Evolutionary conservation across 306 rosid genomes (phyloP).

Genomic region (Corylus avellana): DNA sequence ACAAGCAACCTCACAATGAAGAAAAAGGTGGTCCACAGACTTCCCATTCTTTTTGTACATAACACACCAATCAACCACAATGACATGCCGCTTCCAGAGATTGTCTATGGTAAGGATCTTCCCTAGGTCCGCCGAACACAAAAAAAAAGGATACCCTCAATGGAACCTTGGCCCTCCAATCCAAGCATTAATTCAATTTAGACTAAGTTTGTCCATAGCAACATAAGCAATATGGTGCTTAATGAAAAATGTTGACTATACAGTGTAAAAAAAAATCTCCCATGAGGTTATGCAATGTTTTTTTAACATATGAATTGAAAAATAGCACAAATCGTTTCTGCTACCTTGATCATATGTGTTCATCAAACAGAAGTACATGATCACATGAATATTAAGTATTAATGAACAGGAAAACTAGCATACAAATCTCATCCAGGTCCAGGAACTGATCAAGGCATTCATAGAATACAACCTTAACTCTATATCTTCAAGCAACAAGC

Average conservation of each 20-base stretch:
- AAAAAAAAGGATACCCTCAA: too few relatives aligned
- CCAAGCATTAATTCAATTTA: not conserved
- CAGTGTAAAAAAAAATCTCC: not conserved
- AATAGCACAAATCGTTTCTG: not conserved
- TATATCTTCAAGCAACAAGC: not conserved
- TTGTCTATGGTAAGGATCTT: too few relatives aligned
- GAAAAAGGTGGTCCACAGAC: too few relatives aligned
- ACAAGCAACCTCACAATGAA: too few relatives aligned
- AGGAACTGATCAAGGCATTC: not conserved
- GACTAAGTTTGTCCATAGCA: not conserved
- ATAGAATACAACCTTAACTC: not conserved
- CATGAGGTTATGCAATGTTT: not conserved
- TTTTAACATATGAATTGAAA: not conserved
- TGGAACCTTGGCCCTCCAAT: too few relatives aligned
- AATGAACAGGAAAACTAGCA: not conserved
- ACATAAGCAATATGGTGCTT: not conserved
- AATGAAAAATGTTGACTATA: not conserved
- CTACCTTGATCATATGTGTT: not conserved
- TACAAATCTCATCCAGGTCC: not conserved
- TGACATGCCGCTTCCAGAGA: too few relatives aligned
- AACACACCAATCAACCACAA: too few relatives aligned
- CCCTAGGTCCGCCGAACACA: too few relatives aligned
- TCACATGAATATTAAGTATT: not conserved
- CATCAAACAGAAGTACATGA: not conserved
- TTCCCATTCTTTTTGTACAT: too few relatives aligned